Percentiles rank a stretch among this genome's conserved stretches.
phyloP scores from a whole-genome alignment of 345 rosid genomes.

The Trapa bicornis region DNA sequence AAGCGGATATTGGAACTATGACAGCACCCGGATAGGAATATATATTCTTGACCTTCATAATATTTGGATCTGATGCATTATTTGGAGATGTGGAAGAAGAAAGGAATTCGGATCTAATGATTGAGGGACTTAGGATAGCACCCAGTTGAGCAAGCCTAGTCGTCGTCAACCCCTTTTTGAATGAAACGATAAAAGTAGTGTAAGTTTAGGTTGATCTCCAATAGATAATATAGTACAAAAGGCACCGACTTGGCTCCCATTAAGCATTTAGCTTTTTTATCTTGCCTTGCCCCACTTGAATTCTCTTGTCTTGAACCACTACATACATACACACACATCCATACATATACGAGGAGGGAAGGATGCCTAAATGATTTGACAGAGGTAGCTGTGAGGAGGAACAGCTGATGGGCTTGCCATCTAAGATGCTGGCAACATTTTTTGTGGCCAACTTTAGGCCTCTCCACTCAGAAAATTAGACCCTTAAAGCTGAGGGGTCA shows the following conservation, averaged over 20 bases:
- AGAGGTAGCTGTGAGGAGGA: neutral
- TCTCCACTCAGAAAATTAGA: neutral
- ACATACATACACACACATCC: neutral
- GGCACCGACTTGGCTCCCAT: slow-evolving; percentile 23
- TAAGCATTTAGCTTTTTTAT: slow-evolving; percentile 7
- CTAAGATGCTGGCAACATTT: neutral
- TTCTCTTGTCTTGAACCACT: slow-evolving; percentile 8
- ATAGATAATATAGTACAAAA: slow-evolving; percentile 4
- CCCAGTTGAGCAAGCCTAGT: slow-evolving; percentile 4
- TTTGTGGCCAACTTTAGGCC: neutral
- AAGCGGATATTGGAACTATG: no score
- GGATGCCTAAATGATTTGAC: neutral
- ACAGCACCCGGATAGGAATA: no score
- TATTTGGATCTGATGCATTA: no score
- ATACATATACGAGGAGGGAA: neutral
- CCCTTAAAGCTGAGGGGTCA: neutral
- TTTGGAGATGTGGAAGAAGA: neutral
- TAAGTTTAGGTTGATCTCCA: neutral
- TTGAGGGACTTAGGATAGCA: neutral
- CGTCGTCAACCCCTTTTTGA: slow-evolving; percentile 2
- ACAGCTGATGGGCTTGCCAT: neutral
- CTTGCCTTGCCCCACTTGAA: slow-evolving; percentile 27
- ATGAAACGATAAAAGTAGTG: neutral
- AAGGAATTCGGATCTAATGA: neutral
- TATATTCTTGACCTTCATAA: no score